Base-by-base conservation (phyloP, 495 filamentous ascomycete species). In the Podospora comata region DNA sequence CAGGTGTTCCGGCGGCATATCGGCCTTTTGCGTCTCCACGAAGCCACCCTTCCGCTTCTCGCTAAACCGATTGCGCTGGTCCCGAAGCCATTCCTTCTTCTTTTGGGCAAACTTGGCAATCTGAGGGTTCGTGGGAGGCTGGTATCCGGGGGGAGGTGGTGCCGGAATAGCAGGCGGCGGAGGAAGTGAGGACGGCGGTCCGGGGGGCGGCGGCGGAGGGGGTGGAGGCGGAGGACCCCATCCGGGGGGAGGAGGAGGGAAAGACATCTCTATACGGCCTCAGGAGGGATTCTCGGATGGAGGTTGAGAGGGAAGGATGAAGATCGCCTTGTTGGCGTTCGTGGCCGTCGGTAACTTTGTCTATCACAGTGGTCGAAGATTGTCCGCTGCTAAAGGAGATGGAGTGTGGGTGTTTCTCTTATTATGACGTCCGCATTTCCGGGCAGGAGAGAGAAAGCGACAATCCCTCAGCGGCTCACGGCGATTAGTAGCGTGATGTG, bases 1-100 rank as follows among this genome's bases (percentile, higher is more conserved):
- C 75, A 98, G 77, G 88, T 99, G 96, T 82, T 98, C 94, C 4
- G 94, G 93, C 0, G 96, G 96, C 94, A 99, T 97, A 75, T 99
- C 96, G 7, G 92, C 92, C 85, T 99, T 99, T 77, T 98, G 93
- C 23, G 93, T 97, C 78, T 98, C 94, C 6, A 98, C 91, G 71
- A 96, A 97, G 3, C 96, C 96, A 5, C 89, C 93, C 80, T 97
- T 97, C 65, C 95, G 85, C 85, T 96, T 97, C 85, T 99, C 96
- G 62, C 93, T 91, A 71, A 98, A 99, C 59, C 96, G 90, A 76
- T 92, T 94, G 73, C 92, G 88, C 81, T 97, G 94, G 74, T 85
- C 87, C 62, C 95, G 91, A 77, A 97, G 84, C 96, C 96, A 99
- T 88, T 97, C 93, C 78, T 93, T 96, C 85, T 97, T 98, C 85